phyloP scores from a whole-genome alignment of 208 protist genomes.

The Sergeia podlipaevii region DNA sequence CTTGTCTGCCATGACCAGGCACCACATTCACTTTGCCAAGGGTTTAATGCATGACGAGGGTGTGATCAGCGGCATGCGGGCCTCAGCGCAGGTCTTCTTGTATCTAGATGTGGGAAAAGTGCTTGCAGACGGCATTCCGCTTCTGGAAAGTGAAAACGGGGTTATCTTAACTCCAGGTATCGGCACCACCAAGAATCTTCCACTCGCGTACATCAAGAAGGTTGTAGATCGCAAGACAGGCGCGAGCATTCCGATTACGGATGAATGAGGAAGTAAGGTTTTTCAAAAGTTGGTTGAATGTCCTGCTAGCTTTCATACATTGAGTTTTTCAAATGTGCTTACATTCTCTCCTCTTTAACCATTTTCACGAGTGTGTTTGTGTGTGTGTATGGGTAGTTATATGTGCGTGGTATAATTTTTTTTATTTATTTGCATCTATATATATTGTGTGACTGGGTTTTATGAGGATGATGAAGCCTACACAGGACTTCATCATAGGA shows the following conservation, averaged over 20 bases:
- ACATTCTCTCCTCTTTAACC: no score
- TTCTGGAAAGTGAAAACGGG: conserved; percentile 80
- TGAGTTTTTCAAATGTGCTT: not conserved
- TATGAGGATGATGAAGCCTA: no score
- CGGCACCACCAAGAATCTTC: conserved; percentile 43
- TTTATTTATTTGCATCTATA: no score
- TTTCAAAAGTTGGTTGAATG: no score
- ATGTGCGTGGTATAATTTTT: no score
- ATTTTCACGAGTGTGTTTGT: no score
- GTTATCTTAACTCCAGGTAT: conserved; percentile 86
- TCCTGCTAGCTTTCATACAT: no score
- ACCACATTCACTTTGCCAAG: conserved; percentile 91
- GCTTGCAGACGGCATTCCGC: conserved; percentile 58
- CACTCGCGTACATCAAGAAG: conserved; percentile 65
- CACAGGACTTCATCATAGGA: no score
- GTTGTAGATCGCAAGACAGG: conserved; percentile 45
- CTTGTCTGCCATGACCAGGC: conserved; percentile 73
- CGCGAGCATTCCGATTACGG: conserved; percentile 7
- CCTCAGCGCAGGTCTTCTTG: conserved; percentile 52
- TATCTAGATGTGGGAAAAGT: conserved; percentile 65
- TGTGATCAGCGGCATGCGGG: conserved; percentile 89
- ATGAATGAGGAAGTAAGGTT: not conserved
- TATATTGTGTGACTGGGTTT: no score
- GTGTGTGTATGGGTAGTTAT: no score
- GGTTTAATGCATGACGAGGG: conserved; percentile 22